Conservation (phyloP, 108 stramenopile species). For the Aurantiochytrium sp. region DNA sequence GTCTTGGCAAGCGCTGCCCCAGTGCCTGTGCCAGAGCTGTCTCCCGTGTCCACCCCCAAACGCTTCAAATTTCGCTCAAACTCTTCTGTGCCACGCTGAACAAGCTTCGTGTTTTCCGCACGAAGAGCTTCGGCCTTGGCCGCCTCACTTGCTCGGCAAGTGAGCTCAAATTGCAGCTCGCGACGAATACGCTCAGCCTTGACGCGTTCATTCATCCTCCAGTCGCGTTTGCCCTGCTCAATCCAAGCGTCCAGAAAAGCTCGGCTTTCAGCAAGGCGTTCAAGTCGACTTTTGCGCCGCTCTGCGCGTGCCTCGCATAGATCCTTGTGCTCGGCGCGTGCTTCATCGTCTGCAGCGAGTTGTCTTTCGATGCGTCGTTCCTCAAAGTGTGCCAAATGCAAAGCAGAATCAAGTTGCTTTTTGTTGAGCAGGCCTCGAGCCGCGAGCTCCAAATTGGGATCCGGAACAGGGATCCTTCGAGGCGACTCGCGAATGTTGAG, state of each 20-base stretch:
- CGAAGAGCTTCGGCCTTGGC: not conserved
- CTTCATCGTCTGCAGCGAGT: not conserved
- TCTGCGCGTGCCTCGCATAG: not conserved
- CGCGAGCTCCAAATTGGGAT: not conserved
- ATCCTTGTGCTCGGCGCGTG: not conserved
- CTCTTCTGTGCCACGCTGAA: not conserved
- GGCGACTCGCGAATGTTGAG: not conserved
- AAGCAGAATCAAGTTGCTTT: not conserved
- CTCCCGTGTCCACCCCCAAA: not conserved
- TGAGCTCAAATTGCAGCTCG: slow-evolving; percentile 1
- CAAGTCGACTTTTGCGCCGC: not conserved
- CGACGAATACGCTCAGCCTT: not conserved
- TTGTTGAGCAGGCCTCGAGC: not conserved
- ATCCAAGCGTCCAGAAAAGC: not conserved
- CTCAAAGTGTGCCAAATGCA: not conserved
- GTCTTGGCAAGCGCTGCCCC: not conserved
- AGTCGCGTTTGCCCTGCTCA: not conserved
- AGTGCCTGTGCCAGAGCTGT: not conserved
- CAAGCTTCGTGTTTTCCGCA: not conserved
- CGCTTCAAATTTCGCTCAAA: slow-evolving; percentile 3
- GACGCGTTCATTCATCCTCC: not conserved
- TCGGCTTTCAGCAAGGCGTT: not conserved
- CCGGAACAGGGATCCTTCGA: not conserved
- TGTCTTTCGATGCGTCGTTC: not conserved
- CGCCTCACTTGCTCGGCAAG: not conserved